Evolutionary conservation across 257 asterid genomes (phyloP), one percentile per base, ranked within the genome.

Genomic region (Petrea volubilis): DNA sequence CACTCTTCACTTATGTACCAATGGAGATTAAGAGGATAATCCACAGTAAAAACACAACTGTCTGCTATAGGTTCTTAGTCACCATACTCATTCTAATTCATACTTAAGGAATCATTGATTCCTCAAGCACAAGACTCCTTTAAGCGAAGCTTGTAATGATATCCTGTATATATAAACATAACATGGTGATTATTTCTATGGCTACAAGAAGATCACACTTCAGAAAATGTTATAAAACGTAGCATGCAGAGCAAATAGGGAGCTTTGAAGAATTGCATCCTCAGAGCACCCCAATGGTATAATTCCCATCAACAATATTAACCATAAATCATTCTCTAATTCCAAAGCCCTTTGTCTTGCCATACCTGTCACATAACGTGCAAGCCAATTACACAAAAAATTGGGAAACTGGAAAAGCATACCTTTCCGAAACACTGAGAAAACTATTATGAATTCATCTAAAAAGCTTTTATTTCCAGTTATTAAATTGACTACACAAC

Each of bases 141-240:
- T 34, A 23, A 1, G 21, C 40, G 14, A 53, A 23, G 63, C 38
- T n/a, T 25, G 36, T 0, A 3, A 56, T 41, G 28, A 68, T 47
- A 3, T 29, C 20, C 34, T 21, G 9, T 23, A 53, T 40, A 43
- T 43, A 63, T 57, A 31, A 40, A 1, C 25, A 56, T 15, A 33
- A n/a, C 72, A 50, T 31, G 62, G 72, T 66, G 59, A 50, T 27
- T 47, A 47, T 47, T 47, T 66, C 60, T 65, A 17, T 29, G n/a
- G 44, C 44, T 47, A 47, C 12, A 44, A 44, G 50, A 44, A 17
- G 17, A 15, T 47, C 55, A 47, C 4, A 47, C 24, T 47, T 44
- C 17, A n/a, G 17, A 7, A 47, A n/a, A 6, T 18, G 24, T 47
- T 38, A 47, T 15, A 44, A 17, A 18, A 40, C 9, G 46, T 40